Evolutionary conservation across 129 eudicot species (phyloP), one percentile per base, ranked within the genome.

Genomic region (Gnaphalium uliginosum): DNA sequence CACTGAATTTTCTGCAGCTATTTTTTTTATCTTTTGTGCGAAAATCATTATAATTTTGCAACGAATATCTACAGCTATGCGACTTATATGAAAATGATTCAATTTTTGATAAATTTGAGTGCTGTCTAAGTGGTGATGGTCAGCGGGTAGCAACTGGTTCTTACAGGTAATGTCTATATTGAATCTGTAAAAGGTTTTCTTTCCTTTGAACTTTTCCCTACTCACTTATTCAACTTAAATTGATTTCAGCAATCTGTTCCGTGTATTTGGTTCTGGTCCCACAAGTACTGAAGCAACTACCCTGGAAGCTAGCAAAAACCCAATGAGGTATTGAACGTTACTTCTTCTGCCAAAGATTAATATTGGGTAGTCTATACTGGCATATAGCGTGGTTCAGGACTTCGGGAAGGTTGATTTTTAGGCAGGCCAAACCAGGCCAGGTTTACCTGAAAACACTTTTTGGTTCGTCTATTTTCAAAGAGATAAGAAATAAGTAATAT

Each of bases 121-220:
- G 99, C 61, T 94, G 99, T 85, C 65, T 91, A 78, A 94, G 99
- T 76, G 99, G 99, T 70, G 97, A 94, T 85, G 99, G 99, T 79
- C 83, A 29, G 66, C 86, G 99, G 60, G 92, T 91, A 51, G 96
- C 97, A 66, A 94, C 99, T 62, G 97, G 99, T 78, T 94, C 99
- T 81, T 94, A 94, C 88, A 94, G 99, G 99, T 89, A 56, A 61
- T 5, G 59, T 54, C 5, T 24, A 50, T 64, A 57, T 64, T 51
- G 22, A 64, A 62, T 30, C 35, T 22, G 1, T 27, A 4, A 51
- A 23, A 3, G 26, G 26, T 32, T 15, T 71, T 14, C 11, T 67
- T 37, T 41, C 26, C 23, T 4, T 14, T 59, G 23, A 21, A 29
- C 51, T 14, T 14, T 46, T 46, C n/a, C 9, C 53, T 22, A 26